phyloP scores from a whole-genome alignment of 192 early-diverging fungal genomes.

The Entrophospora sp. region DNA sequence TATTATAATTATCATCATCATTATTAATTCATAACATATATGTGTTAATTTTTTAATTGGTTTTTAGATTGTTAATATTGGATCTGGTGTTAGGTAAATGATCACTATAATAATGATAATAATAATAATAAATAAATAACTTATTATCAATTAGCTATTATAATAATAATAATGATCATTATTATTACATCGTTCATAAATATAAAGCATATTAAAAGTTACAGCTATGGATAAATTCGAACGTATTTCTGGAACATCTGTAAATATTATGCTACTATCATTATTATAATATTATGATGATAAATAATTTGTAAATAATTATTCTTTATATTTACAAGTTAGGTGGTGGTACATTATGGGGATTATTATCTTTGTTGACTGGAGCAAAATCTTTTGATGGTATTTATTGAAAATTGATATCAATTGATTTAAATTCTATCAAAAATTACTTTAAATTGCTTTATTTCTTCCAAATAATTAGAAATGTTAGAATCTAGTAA shows the following conservation, averaged over 20 bases:
- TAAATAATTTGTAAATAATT: not conserved
- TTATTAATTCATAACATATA: not conserved
- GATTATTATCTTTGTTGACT: slow-evolving; percentile 79
- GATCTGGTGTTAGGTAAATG: slow-evolving; percentile 77
- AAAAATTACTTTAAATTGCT: not conserved
- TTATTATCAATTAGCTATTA: not conserved
- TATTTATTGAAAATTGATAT: slow-evolving; percentile 17
- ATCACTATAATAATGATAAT: not conserved
- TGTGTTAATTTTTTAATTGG: not conserved
- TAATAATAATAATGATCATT: not conserved
- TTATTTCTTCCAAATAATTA: slow-evolving; percentile 1
- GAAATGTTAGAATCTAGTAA: slow-evolving; percentile 82
- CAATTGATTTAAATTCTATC: not conserved
- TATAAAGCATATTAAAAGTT: slow-evolving; percentile 77
- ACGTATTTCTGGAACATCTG: slow-evolving; percentile 79
- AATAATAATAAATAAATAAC: not conserved
- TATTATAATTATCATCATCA: not conserved
- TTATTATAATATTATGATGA: not conserved
- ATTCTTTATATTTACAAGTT: slow-evolving; percentile 35
- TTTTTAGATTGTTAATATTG: slow-evolving; percentile 84
- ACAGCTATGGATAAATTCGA: slow-evolving; percentile 77
- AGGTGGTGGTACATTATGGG: slow-evolving; percentile 96
- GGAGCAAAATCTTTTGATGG: slow-evolving; percentile 83
- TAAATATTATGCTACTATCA: no score
- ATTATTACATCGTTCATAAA: no score